phyloP scores from a whole-genome alignment of 2,329 filamentous ascomycete species.

The Fusarium temperatum region DNA sequence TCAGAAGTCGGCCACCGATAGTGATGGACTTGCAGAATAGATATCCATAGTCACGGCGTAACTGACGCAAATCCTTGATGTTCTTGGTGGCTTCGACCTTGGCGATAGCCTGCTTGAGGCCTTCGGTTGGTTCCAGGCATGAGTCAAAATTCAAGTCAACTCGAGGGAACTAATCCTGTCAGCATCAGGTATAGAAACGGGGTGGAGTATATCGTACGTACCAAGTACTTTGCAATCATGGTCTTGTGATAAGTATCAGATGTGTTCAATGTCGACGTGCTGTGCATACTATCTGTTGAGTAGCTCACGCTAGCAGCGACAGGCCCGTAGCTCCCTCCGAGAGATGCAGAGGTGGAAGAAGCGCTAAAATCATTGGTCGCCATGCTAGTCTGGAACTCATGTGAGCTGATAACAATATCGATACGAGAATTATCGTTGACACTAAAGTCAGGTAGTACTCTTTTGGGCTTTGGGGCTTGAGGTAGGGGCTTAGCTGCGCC shows the following conservation, averaged over 20 bases:
- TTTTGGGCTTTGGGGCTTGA: background rate
- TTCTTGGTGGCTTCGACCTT: background rate
- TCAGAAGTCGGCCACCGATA: background rate
- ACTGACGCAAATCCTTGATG: background rate
- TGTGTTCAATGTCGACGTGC: background rate
- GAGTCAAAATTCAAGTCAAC: background rate
- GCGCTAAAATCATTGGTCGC: background rate
- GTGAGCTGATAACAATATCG: background rate
- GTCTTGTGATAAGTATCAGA: background rate
- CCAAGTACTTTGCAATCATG: background rate
- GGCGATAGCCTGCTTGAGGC: background rate
- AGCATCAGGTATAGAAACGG: no score
- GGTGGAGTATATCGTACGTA: background rate
- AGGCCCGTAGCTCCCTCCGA: background rate
- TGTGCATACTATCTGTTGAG: background rate
- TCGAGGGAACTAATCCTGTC: background rate
- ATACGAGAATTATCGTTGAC: background rate
- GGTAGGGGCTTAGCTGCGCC: no score
- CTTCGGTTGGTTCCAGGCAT: background rate
- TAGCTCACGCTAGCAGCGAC: background rate
- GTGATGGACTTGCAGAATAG: background rate
- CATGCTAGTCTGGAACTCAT: background rate
- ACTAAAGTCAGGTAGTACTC: background rate
- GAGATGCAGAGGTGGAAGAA: background rate
- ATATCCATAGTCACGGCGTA: background rate